Base-by-base conservation (phyloP, 1,139 yeast species). In the Taiozyma sp. region DNA sequence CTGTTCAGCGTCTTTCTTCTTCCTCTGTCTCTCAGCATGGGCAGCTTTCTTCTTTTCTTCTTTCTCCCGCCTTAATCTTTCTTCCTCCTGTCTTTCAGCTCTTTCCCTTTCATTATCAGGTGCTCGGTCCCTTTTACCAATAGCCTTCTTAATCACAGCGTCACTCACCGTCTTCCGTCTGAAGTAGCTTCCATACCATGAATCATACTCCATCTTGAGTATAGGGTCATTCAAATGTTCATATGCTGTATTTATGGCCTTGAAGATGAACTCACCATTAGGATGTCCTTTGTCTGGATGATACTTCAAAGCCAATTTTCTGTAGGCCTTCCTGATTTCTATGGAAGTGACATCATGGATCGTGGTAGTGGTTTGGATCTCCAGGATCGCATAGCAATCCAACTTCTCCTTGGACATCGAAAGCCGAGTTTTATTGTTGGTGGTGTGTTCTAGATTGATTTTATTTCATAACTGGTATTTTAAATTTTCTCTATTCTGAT, bases 271-370 rank as follows among this genome's bases (percentile, higher is more conserved):
- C 61, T 85, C 93, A 2, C 89, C 87, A 10, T 95, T 86, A 64
- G 87, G 85, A 59, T 82, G 57, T 67, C 93, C 92, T 70, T 95
- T 93, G 70, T 93, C 99, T 0, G 99, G 99, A 69, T 93, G 99
- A 68, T 91, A 79, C 62, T 83, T 84, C 48, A 95, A 80, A 14
- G 99, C 99, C 57, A 90, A 74, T 66, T 84, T 88, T 56, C 97
- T 76, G 67, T 91, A 93, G 12, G 97, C 85, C 67, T 88, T 88
- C 64, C 90, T 89, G 61, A 93, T 83, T 56, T 87, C 96, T 13
- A 73, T n/a, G 1, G 32, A 6, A 0, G 51, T 23, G 22, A 58
- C 57, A 6, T 27, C 16, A 1, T 42, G 9, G n/a, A 59, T 52
- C 13, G 47, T 43, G 2, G 47, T 45, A 4, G 44, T 44, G 2